A percentile compares a stretch with the other conserved stretches of the same genome.
phyloP scores from a whole-genome alignment of 441 rosid genomes.

The Hypseocharis bilobata region DNA sequence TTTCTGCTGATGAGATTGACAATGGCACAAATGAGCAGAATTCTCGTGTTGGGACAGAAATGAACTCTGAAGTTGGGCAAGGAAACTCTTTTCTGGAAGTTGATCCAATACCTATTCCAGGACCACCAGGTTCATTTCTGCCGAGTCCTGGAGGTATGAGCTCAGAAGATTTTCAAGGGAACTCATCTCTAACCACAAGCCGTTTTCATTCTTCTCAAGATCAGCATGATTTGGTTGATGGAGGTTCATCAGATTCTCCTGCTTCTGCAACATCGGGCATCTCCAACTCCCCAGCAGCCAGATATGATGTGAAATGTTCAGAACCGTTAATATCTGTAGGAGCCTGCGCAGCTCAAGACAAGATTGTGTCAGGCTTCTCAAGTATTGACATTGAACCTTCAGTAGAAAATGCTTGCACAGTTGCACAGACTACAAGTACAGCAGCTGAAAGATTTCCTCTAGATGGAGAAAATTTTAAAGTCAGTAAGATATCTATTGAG shows the following conservation, averaged over 20 bases:
- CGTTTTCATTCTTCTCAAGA: conserved; percentile 63
- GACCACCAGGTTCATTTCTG: conserved; percentile 92
- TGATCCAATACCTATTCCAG: conserved; percentile 90
- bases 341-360: conserved; percentile 31
- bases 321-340: conserved; percentile 30
- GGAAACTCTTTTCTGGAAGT: conserved; percentile 55
- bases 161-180: conserved; percentile 70
- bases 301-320: conserved; percentile 31
- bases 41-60: conserved; percentile 29
- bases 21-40: conserved; percentile 28
- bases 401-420: conserved; percentile 28
- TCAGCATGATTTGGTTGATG: conserved; percentile 48
- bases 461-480: conserved; percentile 30
- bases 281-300: conserved; percentile 44
- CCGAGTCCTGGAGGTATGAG: conserved; percentile 85
- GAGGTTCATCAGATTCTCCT: conserved; percentile 69
- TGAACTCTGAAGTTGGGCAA: conserved; percentile 38
- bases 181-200: conserved; percentile 63
- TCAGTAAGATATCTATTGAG: conserved; percentile 32
- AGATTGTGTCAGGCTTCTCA: conserved; percentile 29
- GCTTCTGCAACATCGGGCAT: conserved; percentile 59
- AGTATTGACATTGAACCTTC: conserved; percentile 27
- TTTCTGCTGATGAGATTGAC: conserved; percentile 44
- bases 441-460: conserved; percentile 26
- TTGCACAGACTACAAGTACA: conserved; percentile 23